Percentiles rank a stretch among this genome's conserved stretches.
Evolutionary conservation across 75 land plant species (phyloP).

Genomic region (Selaginella tamariscina): DNA sequence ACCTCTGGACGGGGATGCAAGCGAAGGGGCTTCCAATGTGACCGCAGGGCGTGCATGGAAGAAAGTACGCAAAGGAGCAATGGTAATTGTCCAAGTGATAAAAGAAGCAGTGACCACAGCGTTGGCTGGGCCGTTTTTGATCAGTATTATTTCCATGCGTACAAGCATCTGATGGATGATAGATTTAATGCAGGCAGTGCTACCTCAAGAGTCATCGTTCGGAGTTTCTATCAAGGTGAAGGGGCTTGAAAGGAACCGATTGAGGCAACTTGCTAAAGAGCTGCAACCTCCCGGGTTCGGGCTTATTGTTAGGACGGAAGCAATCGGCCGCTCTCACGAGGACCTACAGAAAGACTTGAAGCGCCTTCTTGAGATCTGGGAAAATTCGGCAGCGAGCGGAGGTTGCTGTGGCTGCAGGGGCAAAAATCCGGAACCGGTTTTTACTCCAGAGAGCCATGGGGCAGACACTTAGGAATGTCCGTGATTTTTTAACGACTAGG

Average conservation of each 20-base stretch:
- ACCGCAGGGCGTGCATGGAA: slow-evolving; percentile 26
- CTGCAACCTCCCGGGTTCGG: slow-evolving; percentile 76
- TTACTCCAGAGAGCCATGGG: slow-evolving; percentile 92
- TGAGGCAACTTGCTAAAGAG: slow-evolving; percentile 60
- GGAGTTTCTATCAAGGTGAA: slow-evolving; percentile 67
- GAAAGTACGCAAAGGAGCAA: slow-evolving; percentile 54
- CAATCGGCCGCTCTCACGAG: slow-evolving; percentile 68
- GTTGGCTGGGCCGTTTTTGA: slow-evolving; percentile 87
- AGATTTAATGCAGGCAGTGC: slow-evolving; percentile 40
- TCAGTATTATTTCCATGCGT: slow-evolving; percentile 15
- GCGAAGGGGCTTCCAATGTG: background rate
- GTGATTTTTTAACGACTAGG: slow-evolving; percentile 86
- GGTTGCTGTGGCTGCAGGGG: slow-evolving; percentile 67
- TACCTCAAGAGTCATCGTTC: slow-evolving; percentile 39
- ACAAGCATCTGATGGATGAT: background rate
- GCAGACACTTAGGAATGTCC: slow-evolving; percentile 76
- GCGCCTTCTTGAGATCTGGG: slow-evolving; percentile 82
- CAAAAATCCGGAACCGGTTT: slow-evolving; percentile 67
- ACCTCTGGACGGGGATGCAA: background rate
- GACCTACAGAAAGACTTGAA: slow-evolving; percentile 79
- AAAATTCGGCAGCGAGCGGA: slow-evolving; percentile 73
- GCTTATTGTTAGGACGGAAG: slow-evolving; percentile 84
- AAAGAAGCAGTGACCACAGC: slow-evolving; percentile 75
- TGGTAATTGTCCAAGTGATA: slow-evolving; percentile 82
- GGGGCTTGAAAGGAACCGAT: slow-evolving; percentile 72